These are phyloP conservation scores for Rubroboletus satanas DNA, from an alignment of 768 basidiomycete genomes.

Conservation along the genomic window DNA sequence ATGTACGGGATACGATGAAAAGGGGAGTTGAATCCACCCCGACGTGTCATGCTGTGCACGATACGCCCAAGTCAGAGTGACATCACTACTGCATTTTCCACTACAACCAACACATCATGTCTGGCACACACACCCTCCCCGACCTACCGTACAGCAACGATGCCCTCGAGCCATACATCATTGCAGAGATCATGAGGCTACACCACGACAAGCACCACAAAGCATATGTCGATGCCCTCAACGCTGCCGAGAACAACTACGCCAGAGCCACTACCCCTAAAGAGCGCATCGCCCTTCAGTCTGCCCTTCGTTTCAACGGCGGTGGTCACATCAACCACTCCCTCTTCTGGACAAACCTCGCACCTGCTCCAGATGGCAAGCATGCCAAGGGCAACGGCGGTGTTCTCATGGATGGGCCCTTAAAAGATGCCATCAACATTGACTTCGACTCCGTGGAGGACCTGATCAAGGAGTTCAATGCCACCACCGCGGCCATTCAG, in stretches of 20 bases:
- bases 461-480: constrained; percentile 81
- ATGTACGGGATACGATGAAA: constrained; percentile 28
- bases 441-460: constrained; percentile 69
- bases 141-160: constrained; percentile 78
- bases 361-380: constrained; percentile 47
- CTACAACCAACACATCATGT: constrained; percentile 31
- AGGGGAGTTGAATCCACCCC: constrained; percentile 10
- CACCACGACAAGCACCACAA: constrained; percentile 97
- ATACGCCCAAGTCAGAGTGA: neutral
- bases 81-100: neutral
- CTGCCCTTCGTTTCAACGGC: constrained; percentile 25
- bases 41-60: constrained; percentile 21
- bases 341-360: constrained; percentile 95
- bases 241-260: constrained; percentile 68
- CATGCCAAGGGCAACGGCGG: constrained; percentile 65
- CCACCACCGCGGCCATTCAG: constrained; percentile 80
- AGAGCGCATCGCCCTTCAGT: constrained; percentile 28
- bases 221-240: constrained; percentile 81
- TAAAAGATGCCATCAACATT: constrained; percentile 62
- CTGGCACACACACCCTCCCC: constrained; percentile 55
- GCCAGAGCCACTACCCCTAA: constrained; percentile 67
- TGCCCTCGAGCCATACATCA: constrained; percentile 91
- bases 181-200: constrained; percentile 87
- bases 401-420: constrained; percentile 55
- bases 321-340: constrained; percentile 86